Percentiles rank a stretch among this genome's conserved stretches.
Evolutionary conservation across 139 green algal species (phyloP).

Genomic region (Chlorella sorokiniana): DNA sequence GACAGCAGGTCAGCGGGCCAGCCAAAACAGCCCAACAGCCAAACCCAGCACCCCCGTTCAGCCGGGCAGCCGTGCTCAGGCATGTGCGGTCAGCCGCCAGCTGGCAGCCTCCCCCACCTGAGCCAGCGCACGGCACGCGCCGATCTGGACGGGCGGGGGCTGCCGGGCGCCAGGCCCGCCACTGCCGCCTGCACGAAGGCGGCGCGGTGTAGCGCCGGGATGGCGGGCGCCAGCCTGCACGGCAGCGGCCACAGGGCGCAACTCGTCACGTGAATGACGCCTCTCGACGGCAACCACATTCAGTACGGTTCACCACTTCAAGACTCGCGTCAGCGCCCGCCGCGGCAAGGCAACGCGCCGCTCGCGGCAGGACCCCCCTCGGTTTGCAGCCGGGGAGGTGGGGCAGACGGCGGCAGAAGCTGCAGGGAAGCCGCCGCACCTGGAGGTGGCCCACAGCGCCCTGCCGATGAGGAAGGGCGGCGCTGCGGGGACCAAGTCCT

Average conservation of each 20-base stretch:
- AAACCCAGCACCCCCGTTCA: too few relatives aligned
- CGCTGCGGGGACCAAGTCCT: constrained; percentile 53
- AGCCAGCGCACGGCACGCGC: constrained; percentile 56
- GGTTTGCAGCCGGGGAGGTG: too few relatives aligned
- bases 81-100: too few relatives aligned
- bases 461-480: constrained; percentile 70
- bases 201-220: constrained; percentile 35
- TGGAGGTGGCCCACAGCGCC: constrained; percentile 66
- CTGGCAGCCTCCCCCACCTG: constrained; percentile 23
- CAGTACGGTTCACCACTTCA: too few relatives aligned
- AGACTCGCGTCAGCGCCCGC: too few relatives aligned
- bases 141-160: constrained; percentile 50
- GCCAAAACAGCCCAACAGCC: constrained; percentile 5
- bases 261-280: neutral
- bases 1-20: neutral
- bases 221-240: constrained; percentile 38
- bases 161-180: constrained; percentile 30
- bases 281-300: neutral
- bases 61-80: too few relatives aligned
- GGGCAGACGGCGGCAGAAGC: too few relatives aligned
- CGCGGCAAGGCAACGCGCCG: too few relatives aligned
- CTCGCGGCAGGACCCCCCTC: too few relatives aligned
- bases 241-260: neutral
- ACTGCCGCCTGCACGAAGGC: constrained; percentile 49
- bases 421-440: constrained; percentile 23